These are phyloP conservation scores for Dothidotthia symphoricarpi DNA, from an alignment of 2,329 filamentous ascomycete species.

Conservation along the genomic window DNA sequence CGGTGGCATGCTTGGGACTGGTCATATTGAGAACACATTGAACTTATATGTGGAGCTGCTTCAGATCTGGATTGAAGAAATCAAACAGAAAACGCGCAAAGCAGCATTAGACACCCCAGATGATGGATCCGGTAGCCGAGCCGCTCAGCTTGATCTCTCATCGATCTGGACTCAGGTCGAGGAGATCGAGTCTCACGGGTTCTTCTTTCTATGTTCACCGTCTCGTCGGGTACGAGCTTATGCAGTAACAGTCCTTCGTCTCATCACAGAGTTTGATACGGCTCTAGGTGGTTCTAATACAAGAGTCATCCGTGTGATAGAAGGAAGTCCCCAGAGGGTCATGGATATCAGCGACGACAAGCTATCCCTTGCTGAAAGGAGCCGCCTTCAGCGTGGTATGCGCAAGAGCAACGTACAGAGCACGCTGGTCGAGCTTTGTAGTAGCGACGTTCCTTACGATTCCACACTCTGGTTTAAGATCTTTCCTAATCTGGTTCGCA, in stretches of 20 bases:
- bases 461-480: slow-evolving; percentile 96
- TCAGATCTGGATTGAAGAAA: slow-evolving; percentile 97
- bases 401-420: slow-evolving; percentile 80
- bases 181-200: slow-evolving; percentile 90
- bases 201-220: slow-evolving; percentile 97
- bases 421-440: slow-evolving; percentile 88
- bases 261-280: slow-evolving; percentile 91
- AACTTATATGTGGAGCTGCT: slow-evolving; percentile 90
- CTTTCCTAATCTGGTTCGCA: slow-evolving; percentile 89
- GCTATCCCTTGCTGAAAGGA: slow-evolving; percentile 86
- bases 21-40: slow-evolving; percentile 91
- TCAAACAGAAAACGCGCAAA: slow-evolving; percentile 79
- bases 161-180: slow-evolving; percentile 91
- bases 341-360: slow-evolving; percentile 92
- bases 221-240: slow-evolving; percentile 85
- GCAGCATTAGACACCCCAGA: slow-evolving; percentile 60
- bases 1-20: slow-evolving; percentile 89
- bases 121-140: slow-evolving; percentile 70
- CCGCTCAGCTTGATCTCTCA: slow-evolving; percentile 77
- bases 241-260: slow-evolving; percentile 84
- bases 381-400: slow-evolving; percentile 84
- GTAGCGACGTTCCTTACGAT: slow-evolving; percentile 92
- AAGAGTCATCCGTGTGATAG: slow-evolving; percentile 86
- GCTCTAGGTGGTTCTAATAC: slow-evolving; percentile 78
- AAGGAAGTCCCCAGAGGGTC: slow-evolving; percentile 82